These are phyloP conservation scores for Antrodiella citrinella DNA, from an alignment of 768 basidiomycete genomes.

Conservation along the genomic window DNA sequence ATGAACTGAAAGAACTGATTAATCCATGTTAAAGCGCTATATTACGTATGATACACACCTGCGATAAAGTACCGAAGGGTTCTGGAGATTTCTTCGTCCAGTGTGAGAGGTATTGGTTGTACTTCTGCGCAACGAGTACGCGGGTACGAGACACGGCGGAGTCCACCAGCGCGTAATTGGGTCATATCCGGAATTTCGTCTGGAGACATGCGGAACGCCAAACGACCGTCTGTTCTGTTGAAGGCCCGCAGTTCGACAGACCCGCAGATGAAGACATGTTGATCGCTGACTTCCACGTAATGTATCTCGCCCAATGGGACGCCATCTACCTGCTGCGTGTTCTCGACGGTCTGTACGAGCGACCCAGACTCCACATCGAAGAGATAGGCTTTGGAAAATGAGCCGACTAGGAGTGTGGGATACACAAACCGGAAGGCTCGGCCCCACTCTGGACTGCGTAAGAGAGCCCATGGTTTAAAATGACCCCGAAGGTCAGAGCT, in stretches of 20 bases:
- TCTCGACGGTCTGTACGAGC: conserved; percentile 39
- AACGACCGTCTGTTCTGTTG: conserved; percentile 35
- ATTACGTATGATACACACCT: conserved; percentile 4
- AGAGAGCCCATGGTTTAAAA: conserved; percentile 56
- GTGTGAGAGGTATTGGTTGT: neutral
- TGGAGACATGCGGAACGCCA: conserved; percentile 30
- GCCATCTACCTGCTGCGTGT: conserved; percentile 23
- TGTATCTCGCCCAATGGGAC: conserved; percentile 31
- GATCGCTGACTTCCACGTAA: conserved; percentile 59
- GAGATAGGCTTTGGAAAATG: conserved; percentile 38
- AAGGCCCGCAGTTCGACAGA: conserved; percentile 42
- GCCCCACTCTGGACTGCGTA: conserved; percentile 35
- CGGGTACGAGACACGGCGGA: neutral
- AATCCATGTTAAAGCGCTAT: neutral
- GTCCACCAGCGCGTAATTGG: neutral
- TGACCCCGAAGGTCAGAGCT: conserved; percentile 31
- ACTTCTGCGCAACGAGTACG: neutral
- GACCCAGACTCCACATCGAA: conserved; percentile 53
- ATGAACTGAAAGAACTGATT: conserved; percentile 20
- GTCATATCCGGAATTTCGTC: conserved; percentile 1
- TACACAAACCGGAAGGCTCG: conserved; percentile 61
- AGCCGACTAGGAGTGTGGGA: conserved; percentile 51
- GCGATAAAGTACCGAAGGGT: conserved; percentile 2
- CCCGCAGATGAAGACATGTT: conserved; percentile 55
- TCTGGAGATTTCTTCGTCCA: neutral